Evolutionary conservation across 2,329 filamentous ascomycete species (phyloP).

Genomic region (Pseudocercospora fijiensis): DNA sequence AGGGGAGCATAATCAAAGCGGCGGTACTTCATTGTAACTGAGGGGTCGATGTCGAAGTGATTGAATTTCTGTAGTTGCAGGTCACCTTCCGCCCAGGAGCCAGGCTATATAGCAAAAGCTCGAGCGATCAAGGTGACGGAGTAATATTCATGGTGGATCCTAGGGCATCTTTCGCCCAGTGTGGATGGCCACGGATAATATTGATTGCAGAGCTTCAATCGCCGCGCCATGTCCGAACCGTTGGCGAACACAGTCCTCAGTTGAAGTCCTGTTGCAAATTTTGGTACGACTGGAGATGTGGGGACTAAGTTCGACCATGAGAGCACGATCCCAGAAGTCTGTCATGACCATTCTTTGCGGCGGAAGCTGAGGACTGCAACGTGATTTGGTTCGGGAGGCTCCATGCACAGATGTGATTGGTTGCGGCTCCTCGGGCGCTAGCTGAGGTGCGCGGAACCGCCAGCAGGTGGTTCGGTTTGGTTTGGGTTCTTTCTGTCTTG

Average conservation of each 20-base stretch:
- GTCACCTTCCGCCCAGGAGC: background rate
- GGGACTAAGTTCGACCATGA: slow-evolving; percentile 1
- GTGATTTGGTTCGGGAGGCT: background rate
- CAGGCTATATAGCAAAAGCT: background rate
- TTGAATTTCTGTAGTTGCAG: background rate
- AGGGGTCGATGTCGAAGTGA: background rate
- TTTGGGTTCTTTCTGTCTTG: too few relatives aligned
- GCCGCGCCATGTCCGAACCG: background rate
- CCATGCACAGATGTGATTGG: too few relatives aligned
- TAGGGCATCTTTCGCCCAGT: background rate
- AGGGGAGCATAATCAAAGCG: background rate
- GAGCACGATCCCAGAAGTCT: background rate
- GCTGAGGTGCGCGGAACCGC: too few relatives aligned
- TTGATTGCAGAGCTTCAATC: background rate
- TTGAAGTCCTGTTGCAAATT: background rate
- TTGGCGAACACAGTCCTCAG: background rate
- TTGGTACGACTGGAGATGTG: background rate
- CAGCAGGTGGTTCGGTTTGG: too few relatives aligned
- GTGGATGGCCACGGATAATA: background rate
- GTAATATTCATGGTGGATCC: background rate
- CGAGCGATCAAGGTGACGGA: background rate
- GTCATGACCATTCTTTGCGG: background rate
- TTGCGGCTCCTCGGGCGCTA: too few relatives aligned
- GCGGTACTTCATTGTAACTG: background rate
- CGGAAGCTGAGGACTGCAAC: background rate